Evolutionary conservation across 2,329 filamentous ascomycete genomes (phyloP).

Genomic region (Davidsoniella neocaledoniae): DNA sequence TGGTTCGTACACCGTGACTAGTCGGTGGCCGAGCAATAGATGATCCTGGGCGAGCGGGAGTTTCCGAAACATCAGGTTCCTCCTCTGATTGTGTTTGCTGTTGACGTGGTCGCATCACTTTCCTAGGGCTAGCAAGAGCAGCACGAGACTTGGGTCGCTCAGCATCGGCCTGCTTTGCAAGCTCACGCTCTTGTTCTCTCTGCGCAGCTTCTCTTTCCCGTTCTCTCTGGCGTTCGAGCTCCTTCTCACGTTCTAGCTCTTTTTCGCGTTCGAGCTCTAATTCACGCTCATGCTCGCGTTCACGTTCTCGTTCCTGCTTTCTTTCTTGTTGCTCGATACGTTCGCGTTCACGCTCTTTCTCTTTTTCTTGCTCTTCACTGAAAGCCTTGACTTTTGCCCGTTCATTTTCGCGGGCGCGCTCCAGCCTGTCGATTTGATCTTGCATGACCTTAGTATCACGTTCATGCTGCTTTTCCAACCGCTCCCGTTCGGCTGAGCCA

Average conservation of each 20-base stretch:
- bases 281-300: not conserved
- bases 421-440: constrained; percentile 44
- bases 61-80: constrained; percentile 37
- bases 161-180: constrained; percentile 4
- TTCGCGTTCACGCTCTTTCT: constrained; percentile 16
- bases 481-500: constrained; percentile 43
- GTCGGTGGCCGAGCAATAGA: constrained; percentile 8
- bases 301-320: constrained; percentile 7
- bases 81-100: constrained; percentile 23
- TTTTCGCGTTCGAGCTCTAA: constrained; percentile 2
- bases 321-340: constrained; percentile 2
- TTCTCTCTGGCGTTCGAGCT: constrained; percentile 6
- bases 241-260: not conserved
- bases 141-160: constrained; percentile 10
- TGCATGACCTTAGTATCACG: constrained; percentile 46
- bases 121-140: constrained; percentile 10
- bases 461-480: constrained; percentile 47
- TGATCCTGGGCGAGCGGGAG: constrained; percentile 14
- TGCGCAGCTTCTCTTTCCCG: not conserved
- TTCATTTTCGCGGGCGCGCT: constrained; percentile 53
- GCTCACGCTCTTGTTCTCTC: not conserved
- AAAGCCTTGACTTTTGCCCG: constrained; percentile 47
- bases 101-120: constrained; percentile 29
- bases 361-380: constrained; percentile 36
- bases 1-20: constrained; percentile 17